Evolutionary conservation across 768 basidiomycete genomes (phyloP), one percentile per base, ranked within the genome.

Genomic region (Tricholoma sp.): DNA sequence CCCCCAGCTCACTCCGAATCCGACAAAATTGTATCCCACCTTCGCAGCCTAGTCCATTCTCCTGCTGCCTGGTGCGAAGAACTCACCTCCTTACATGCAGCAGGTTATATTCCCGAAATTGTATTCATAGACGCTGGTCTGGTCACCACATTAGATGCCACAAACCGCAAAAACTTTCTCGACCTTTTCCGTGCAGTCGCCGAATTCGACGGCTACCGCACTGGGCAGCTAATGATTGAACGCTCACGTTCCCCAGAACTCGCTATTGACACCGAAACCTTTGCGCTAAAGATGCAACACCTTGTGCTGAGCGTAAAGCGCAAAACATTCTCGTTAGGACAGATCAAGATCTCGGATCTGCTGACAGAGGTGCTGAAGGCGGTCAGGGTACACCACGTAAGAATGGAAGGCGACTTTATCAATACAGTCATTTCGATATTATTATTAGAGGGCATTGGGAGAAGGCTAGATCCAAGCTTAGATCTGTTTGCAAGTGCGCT

Each of bases 361-460:
- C 74, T 98, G 31, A 89, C 83, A 3, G 90, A 96, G 59, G 97
- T 98, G 7, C 74, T 99, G 50, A 86, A 75, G 63, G 84, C 86
- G 33, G 95, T 99, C 3, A 77, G 94, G 56, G 78, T 82, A 61
- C 95, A 98, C 70, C 96, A 97, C 66, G 97, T 98, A 60, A 98
- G 93, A 76, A 91, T 99, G 86, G 96, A 99, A 73, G 94, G 88
- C 12, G 97, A 98, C 70, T 99, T 99, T 67, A 86, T 98, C 67
- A 99, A 99, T 71, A 98, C 97, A 0, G 94, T 99, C 57, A 89
- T 99, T 57, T 91, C 91, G 9, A 93, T 98, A 55, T 72, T 99
- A 53, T 70, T 99, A 39, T 75, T 99, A 53, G 97, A 99, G 72
- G 97, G 97, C 1, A 98, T 99, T 62, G 97, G 97, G 18, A 76